Evolutionary conservation across 352 stramenopile species (phyloP).

Genomic region (Globisporangium echinulatum): DNA sequence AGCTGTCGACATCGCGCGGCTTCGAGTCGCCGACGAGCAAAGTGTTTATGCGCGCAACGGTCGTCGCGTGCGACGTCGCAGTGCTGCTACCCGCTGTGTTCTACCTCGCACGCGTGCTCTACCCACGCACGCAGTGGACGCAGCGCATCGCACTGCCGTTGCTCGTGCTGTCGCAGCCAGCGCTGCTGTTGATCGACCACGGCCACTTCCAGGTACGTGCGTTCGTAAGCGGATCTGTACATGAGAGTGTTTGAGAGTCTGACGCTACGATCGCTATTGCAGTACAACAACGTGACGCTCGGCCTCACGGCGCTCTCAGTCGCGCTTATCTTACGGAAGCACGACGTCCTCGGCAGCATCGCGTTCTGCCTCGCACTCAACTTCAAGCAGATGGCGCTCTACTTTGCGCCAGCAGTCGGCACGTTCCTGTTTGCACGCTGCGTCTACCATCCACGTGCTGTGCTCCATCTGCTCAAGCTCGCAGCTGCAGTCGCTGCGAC

Average conservation of each 20-base stretch:
- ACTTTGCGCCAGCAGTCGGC: constrained; percentile 94
- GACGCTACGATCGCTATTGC: not conserved
- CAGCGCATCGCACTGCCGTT: constrained; percentile 52
- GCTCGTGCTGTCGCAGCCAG: constrained; percentile 81
- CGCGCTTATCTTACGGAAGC: constrained; percentile 58
- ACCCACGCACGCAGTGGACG: constrained; percentile 38
- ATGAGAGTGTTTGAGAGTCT: no score
- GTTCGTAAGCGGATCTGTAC: not conserved
- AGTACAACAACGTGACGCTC: constrained; percentile 98
- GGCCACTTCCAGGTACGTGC: constrained; percentile 95
- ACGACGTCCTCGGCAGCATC: constrained; percentile 79
- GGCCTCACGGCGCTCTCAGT: constrained; percentile 78
- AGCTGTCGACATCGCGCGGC: constrained; percentile 65
- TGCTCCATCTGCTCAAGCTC: constrained; percentile 67
- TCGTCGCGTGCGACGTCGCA: constrained; percentile 90
- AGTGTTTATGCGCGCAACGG: constrained; percentile 89
- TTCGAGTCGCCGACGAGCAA: constrained; percentile 85
- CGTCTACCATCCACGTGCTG: constrained; percentile 36
- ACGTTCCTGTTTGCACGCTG: constrained; percentile 90
- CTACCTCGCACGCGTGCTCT: constrained; percentile 38
- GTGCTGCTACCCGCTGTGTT: constrained; percentile 84
- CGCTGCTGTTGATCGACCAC: constrained; percentile 95
- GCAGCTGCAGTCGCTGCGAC: constrained; percentile 84
- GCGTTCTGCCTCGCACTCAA: constrained; percentile 93
- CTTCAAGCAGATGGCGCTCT: constrained; percentile 99